These are phyloP conservation scores for Spergularia azorica DNA, from an alignment of 179 eudicot genomes.

Conservation along the genomic window DNA sequence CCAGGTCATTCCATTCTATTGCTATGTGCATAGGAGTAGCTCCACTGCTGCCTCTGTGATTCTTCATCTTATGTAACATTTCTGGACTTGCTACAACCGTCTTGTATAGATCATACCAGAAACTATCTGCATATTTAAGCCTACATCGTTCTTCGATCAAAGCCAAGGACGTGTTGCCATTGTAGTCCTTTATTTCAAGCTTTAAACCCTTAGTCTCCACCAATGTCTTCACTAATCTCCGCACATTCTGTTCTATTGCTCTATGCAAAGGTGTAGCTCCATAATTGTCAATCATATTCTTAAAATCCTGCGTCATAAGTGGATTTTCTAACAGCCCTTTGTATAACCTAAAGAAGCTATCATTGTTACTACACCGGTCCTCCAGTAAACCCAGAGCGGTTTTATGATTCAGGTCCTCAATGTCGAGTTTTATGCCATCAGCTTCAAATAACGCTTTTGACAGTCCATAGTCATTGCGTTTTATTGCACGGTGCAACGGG, in stretches of 20 bases:
- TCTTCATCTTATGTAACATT: conserved; percentile 7
- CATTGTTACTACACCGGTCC: neutral
- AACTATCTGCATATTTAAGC: neutral
- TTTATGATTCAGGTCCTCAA: conserved; percentile 6
- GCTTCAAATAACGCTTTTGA: conserved; percentile 13
- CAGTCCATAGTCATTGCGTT: conserved; percentile 4
- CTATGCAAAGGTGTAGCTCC: conserved; percentile 15
- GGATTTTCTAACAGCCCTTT: conserved; percentile 13
- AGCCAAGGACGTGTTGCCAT: conserved; percentile 10
- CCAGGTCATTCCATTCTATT: conserved; percentile 2
- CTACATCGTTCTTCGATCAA: conserved; percentile 11
- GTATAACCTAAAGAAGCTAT: neutral
- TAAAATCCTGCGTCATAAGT: conserved; percentile 3
- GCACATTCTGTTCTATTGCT: conserved; percentile 2
- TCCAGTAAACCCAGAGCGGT: conserved; percentile 10
- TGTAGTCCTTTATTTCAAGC: neutral
- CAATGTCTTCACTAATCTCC: neutral
- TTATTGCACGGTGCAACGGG: conserved; percentile 7
- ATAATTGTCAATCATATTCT: conserved; percentile 11
- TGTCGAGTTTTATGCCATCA: conserved; percentile 7
- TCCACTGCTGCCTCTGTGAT: conserved; percentile 13
- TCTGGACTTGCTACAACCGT: conserved; percentile 3
- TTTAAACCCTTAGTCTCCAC: neutral
- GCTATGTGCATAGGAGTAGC: conserved; percentile 14
- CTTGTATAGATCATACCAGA: conserved; percentile 17